phyloP scores from a whole-genome alignment of 768 basidiomycete genomes.

The Trametes maxima region DNA sequence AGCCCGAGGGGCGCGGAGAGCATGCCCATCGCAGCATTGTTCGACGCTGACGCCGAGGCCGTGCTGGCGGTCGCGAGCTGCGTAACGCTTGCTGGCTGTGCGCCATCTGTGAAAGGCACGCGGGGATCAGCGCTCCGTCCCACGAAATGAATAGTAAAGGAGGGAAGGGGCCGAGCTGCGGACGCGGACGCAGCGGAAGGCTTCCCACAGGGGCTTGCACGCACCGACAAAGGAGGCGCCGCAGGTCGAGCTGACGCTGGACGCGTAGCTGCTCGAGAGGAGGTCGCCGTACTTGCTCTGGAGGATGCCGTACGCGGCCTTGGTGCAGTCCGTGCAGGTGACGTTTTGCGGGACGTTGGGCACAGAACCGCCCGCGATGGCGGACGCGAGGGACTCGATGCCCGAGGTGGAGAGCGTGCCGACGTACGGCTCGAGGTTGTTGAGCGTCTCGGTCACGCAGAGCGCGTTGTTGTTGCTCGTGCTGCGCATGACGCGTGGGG shows the following conservation, averaged over 20 bases:
- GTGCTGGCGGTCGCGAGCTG: slow-evolving; percentile 27
- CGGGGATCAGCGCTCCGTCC: neutral
- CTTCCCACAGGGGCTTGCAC: slow-evolving; percentile 13
- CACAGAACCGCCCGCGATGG: slow-evolving; percentile 18
- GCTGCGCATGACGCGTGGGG: slow-evolving; percentile 25
- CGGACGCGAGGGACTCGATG: slow-evolving; percentile 20
- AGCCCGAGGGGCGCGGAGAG: slow-evolving; percentile 8
- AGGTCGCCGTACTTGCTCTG: slow-evolving; percentile 26
- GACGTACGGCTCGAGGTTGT: slow-evolving; percentile 47
- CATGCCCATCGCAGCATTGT: slow-evolving; percentile 12
- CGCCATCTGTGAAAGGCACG: slow-evolving; percentile 27
- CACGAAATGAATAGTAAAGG: neutral
- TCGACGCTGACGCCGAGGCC: slow-evolving; percentile 13
- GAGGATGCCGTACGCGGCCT: slow-evolving; percentile 35
- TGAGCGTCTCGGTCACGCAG: slow-evolving; percentile 62
- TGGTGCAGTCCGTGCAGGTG: slow-evolving; percentile 39
- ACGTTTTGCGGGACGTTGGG: slow-evolving; percentile 28
- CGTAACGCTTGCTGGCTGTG: slow-evolving; percentile 29
- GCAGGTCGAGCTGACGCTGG: slow-evolving; percentile 28
- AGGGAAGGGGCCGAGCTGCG: no score
- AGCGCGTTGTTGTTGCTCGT: slow-evolving; percentile 43
- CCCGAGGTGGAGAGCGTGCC: slow-evolving; percentile 31
- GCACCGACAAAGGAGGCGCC: slow-evolving; percentile 36
- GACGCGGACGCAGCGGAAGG: neutral
- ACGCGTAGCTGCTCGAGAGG: slow-evolving; percentile 17